phyloP scores from a whole-genome alignment of 345 rosid genomes.

The Nephelium lappaceum region DNA sequence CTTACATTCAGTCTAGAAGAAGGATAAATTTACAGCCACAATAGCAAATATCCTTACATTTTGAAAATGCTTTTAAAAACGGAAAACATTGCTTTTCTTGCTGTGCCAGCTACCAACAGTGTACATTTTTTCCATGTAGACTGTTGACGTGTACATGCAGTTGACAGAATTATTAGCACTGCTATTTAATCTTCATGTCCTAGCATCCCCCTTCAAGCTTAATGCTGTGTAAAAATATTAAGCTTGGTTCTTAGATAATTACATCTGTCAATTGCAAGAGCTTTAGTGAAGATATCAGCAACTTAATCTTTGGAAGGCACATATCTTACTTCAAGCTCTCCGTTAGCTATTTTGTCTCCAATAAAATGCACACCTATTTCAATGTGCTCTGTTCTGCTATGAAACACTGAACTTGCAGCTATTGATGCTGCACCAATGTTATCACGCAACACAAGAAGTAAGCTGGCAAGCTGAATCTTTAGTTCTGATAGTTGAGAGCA shows the following conservation, averaged over 20 bases:
- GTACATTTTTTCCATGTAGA: background rate
- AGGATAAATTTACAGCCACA: background rate
- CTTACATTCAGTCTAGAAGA: background rate
- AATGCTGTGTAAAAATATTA: background rate
- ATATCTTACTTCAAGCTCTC: too few species aligned
- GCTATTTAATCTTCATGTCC: background rate
- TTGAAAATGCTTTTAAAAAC: background rate
- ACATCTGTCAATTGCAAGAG: background rate
- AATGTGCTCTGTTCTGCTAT: too few species aligned
- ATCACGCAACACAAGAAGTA: too few species aligned
- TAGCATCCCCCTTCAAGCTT: background rate
- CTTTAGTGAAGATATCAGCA: background rate
- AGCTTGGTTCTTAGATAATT: background rate
- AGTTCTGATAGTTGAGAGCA: too few species aligned
- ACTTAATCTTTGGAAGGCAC: background rate
- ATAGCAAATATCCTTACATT: background rate
- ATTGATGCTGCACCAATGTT: too few species aligned
- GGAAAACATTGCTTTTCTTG: background rate
- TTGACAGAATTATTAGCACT: background rate
- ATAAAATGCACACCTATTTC: too few species aligned
- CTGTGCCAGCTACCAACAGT: background rate
- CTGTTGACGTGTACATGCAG: background rate
- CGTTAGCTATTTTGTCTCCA: too few species aligned
- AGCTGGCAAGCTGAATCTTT: too few species aligned
- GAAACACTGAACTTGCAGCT: too few species aligned